These are phyloP conservation scores for Ramaria rubella DNA, from an alignment of 768 basidiomycete species.

Conservation along the genomic window DNA sequence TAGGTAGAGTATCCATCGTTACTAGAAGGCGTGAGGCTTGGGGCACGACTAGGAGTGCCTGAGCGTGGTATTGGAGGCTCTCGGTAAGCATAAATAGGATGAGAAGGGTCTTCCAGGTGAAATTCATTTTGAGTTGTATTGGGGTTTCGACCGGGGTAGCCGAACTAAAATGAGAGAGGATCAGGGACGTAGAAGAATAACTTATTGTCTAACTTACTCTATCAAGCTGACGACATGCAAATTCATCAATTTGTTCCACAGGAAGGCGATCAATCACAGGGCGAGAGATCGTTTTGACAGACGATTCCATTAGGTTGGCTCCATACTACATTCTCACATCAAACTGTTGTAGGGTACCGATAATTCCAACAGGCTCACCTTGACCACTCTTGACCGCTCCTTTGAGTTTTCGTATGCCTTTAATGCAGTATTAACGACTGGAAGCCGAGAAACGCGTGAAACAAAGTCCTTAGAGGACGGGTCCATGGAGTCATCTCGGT, in stretches of 20 bases:
- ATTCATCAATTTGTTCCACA: slow-evolving; percentile 66
- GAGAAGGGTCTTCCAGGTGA: background rate
- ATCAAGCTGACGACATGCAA: slow-evolving; percentile 84
- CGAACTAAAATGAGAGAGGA: background rate
- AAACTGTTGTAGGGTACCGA: slow-evolving; percentile 3
- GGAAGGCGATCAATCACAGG: slow-evolving; percentile 78
- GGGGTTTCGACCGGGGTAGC: background rate
- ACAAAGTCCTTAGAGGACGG: slow-evolving; percentile 34
- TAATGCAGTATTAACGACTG: slow-evolving; percentile 66
- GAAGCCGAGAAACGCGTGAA: slow-evolving; percentile 58
- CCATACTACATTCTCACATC: slow-evolving; percentile 52
- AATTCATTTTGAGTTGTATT: background rate
- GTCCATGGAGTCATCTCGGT: slow-evolving; percentile 4
- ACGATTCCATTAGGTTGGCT: slow-evolving; percentile 80
- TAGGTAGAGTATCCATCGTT: slow-evolving; percentile 1
- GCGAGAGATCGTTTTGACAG: slow-evolving; percentile 71
- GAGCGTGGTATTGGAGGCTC: background rate
- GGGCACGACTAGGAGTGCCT: slow-evolving; percentile 5
- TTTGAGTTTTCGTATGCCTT: slow-evolving; percentile 78
- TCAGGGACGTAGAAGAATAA: slow-evolving; percentile 8
- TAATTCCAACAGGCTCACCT: slow-evolving; percentile 40
- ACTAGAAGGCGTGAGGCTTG: slow-evolving; percentile 2
- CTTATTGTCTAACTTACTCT: slow-evolving; percentile 37
- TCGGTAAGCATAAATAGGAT: background rate
- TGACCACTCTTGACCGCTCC: slow-evolving; percentile 76